Base-by-base conservation (phyloP, 2,329 filamentous ascomycete species). In the Calonectria pteridis region DNA sequence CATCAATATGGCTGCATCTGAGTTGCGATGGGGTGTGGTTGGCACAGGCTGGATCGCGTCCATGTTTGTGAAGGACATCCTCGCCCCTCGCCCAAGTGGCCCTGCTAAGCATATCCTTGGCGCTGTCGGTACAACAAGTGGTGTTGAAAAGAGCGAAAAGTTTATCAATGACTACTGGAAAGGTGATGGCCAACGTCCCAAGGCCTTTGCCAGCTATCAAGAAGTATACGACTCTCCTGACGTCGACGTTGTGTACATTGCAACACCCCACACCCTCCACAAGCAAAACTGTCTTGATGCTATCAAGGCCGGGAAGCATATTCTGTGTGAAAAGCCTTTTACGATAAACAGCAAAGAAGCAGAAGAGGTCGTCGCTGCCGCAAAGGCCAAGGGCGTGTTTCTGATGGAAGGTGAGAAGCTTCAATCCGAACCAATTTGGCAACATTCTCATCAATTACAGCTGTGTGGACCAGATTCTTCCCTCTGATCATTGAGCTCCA, bases 311-410 rank as follows among this genome's bases (percentile, higher is more conserved):
- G 85, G 86, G 0, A 88, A 88, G 75, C 82, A 87, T 53, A 81
- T 88, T 0, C 80, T 88, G 0, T 88, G 87, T 69, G 87, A 88
- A 74, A 88, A 88, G 76, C 79, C 87, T 0, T 87, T 88, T 67
- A 82, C 85, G 3, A 69, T 87, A 66, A 87, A 83, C 31, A 82
- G 83, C 3, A 76, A 71, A 4, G 84, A 87, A 67, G 83, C 85
- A 0, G 78, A 77, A 29, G 83, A 85, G 64, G 83, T 87, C 4
- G 82, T 86, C 14, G 82, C 75, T 1, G 83, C 84, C 1, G 86
- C 86, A 2, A 79, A 81, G 72, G 75, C 76, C 35, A 84, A 84
- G 75, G 83, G 83, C 16, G 83, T 87, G 4, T 87, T 85, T 73
- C 74, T 87, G 55, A 84, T 86, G 79, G 86, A 88, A 77, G 86